Base-by-base conservation (phyloP, 345 rosid genomes). In the Citrus glauca region DNA sequence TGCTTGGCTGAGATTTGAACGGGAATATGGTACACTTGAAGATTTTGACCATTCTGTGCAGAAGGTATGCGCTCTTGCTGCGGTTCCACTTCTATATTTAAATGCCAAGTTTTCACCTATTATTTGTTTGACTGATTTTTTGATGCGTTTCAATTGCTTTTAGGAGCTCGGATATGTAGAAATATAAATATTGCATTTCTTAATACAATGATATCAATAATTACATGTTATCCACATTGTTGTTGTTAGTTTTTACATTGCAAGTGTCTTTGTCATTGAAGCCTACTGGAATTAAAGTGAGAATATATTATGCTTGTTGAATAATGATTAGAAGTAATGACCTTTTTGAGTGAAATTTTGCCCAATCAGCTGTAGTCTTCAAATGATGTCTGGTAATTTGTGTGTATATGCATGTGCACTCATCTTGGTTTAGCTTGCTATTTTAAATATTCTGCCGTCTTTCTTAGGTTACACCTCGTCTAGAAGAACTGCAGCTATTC, bases 1-100 rank as follows among this genome's bases (percentile, higher is more conserved):
- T 19, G 79, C 91, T 59, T 95, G 98, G 98, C 79, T 95, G 88
- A 87, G 86, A 66, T 95, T 95, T 85, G 98, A 93, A 86, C 86
- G 93, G 86, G 93, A 92, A 76, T 87, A 84, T 72, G 98, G 98
- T 53, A 78, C 89, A 27, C 87, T 95, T 80, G 97, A 93, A 82
- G 93, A 89, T 76, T 89, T 81, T 74, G 94, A 96, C 76, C 90
- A 67, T 79, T 93, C 97, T 67, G 77, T 88, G 68, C 98, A 86
- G 75, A 95, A 95, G 99, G 99, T 95, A 85, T 45, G 57, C 20
- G n/a, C 13, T 27, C 16, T 17, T 45, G n/a, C 38, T 48, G 13
- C 14, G 6, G 38, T 3, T 70, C 35, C 28, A 17, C 53, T 28
- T 68, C 5, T 24, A 9, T 38, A 9, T 38, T 67, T 20, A 9